A percentile compares a stretch with the other conserved stretches of the same genome.
Conservation (phyloP, 768 basidiomycete species). For the Suillus subluteus region DNA sequence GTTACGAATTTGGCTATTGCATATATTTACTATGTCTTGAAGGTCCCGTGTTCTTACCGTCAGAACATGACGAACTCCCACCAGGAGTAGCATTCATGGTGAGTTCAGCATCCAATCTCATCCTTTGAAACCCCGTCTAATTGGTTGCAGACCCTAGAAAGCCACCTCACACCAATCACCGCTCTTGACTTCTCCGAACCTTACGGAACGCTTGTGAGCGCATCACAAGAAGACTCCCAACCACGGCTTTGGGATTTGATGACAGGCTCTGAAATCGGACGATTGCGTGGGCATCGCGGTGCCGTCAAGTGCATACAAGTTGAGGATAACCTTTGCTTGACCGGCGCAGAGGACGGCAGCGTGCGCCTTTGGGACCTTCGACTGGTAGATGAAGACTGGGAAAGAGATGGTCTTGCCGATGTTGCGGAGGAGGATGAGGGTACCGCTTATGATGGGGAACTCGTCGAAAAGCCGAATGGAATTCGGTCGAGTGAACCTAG, state of each 20-base stretch:
- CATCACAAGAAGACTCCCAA: conserved; percentile 82
- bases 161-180: conserved; percentile 80
- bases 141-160: conserved; percentile 67
- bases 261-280: conserved; percentile 84
- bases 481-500: conserved; percentile 43
- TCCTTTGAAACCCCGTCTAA: background rate
- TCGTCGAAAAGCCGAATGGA: conserved; percentile 41
- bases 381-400: conserved; percentile 72
- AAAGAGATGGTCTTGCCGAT: conserved; percentile 58
- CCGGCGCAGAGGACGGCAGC: conserved; percentile 86
- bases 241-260: conserved; percentile 96
- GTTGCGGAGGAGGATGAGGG: conserved; percentile 65
- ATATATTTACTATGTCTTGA: conserved; percentile 16
- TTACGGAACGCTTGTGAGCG: conserved; percentile 90
- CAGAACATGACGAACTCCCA: conserved; percentile 95
- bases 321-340: conserved; percentile 88
- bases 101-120: conserved; percentile 18
- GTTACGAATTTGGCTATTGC: background rate
- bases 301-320: conserved; percentile 91
- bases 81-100: conserved; percentile 98
- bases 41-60: conserved; percentile 96
- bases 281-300: conserved; percentile 79
- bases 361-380: conserved; percentile 92
- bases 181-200: conserved; percentile 96
- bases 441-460: conserved; percentile 36